Evolutionary conservation across 163 green algal species (phyloP), one percentile per base, ranked within the genome.

Genomic region (Volvox carteri): DNA sequence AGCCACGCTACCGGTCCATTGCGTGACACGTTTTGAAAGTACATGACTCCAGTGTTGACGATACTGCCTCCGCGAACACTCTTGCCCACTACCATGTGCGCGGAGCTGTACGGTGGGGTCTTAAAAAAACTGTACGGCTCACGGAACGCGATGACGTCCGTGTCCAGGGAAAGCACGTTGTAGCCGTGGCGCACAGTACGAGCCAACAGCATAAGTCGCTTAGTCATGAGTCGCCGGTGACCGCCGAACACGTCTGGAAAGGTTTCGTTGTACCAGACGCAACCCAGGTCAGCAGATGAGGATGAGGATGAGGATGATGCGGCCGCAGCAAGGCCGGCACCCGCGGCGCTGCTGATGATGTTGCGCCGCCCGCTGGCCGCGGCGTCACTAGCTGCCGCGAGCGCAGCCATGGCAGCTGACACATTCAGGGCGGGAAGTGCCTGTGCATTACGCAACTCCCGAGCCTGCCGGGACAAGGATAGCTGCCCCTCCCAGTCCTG

Each of bases 131-230:
- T 56, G 84, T 92, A 92, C 6, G 89, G 89, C 65, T 92, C 77
- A 56, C 86, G 76, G 80, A 88, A 91, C 6, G 90, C 30, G 33
- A 93, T 68, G 14, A 90, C 72, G 74, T 93, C 90, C 11, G 54
- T 90, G 74, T 93, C 90, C 6, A 86, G 65, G 30, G 54, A 76
- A 11, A 93, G 79, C 25, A 93, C 86, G 80, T 87, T 93, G 80
- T 90, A 93, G 19, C 79, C 52, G 41, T 90, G 46, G 21, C 80
- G 74, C n/a, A 91, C 86, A 8, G 48, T 28, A 0, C 90, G 73
- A 2, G 60, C 73, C 7, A 75, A 6, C 46, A 90, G 74, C 48
- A 86, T 86, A 14, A 86, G 2, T 1, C 85, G 85, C 75, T 75
- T 78, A n/a, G 56, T 60, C 74, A 90, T 86, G 7, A 86, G 74